Evolutionary conservation across 2,329 filamentous ascomycete genomes (phyloP), one percentile per base, ranked within the genome.

Genomic region (Beauveria sp.): DNA sequence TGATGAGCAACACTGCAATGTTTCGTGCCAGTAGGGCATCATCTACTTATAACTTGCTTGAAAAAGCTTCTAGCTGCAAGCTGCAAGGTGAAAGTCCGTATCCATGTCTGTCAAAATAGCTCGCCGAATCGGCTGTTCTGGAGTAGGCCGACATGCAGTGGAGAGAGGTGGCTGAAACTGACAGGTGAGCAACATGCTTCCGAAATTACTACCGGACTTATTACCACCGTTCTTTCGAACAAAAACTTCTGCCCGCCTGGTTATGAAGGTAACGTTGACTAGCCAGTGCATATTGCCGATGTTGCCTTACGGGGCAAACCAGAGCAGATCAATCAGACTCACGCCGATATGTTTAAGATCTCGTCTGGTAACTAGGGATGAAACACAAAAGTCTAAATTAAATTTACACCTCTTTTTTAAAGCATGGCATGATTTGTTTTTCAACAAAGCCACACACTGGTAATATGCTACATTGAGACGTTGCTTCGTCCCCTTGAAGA

Each of bases 131-230:
- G 10, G 50, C 30, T 34, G 50, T 30, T 40, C 50, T 40, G 20
- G 50, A 53, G 50, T 40, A 24, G 50, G 20, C 49, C 49, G 50
- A 20, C 3, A 14, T 18, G n/a, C 14, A 22, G 50, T 53, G 50
- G 50, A 30, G 50, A 30, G 50, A 26, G n/a, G 50, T 53, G 50
- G 50, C 50, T 53, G 50, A 53, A 53, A 53, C 50, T 53, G 50
- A 34, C 38, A 53, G 50, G 50, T 40, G 30, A 18, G 30, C 20
- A 53, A 20, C 30, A 10, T 53, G 30, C 30, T 16, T 53, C 30
- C 24, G 38, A 40, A 53, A 53, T 53, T 53, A 53, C 50, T 30
- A 53, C 50, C 50, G 50, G 30, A 34, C 8, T 34, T 34, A 34
- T 34, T 34, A 53, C 34, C 50, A 53, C 50, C 30, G 50, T 40